A percentile compares a stretch with the other conserved stretches of the same genome.
These are phyloP conservation scores for Aspergillaceae sp. DNA, from an alignment of 2,329 filamentous ascomycete species.

Conservation along the genomic window DNA sequence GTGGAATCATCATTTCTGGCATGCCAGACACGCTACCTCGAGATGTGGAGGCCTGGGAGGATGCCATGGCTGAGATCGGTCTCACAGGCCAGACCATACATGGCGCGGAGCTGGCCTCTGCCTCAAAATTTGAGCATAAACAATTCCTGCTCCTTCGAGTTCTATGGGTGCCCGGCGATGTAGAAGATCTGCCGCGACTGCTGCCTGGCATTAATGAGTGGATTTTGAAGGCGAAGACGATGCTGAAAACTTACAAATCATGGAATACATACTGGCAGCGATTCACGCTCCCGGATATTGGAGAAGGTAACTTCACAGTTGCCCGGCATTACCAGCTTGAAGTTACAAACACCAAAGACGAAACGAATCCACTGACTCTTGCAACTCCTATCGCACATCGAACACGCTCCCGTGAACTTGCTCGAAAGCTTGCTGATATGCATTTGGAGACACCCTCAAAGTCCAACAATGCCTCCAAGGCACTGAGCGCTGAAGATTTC, in stretches of 20 bases:
- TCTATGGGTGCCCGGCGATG: neutral
- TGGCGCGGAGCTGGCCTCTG: constrained; percentile 2
- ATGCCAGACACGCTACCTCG: neutral
- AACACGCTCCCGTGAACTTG: constrained; percentile 1
- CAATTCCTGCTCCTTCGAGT: constrained; percentile 1
- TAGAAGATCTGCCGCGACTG: neutral
- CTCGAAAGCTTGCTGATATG: neutral
- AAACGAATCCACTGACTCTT: neutral
- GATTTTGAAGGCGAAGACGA: neutral
- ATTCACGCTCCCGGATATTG: neutral
- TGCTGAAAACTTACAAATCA: neutral
- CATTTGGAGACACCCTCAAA: neutral
- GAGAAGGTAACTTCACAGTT: constrained; percentile 3
- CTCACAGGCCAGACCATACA: constrained; percentile 3
- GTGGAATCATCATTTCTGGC: neutral
- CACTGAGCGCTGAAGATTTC: neutral
- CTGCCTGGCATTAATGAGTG: neutral
- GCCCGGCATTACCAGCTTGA: constrained; percentile 4
- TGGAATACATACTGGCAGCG: constrained; percentile 1
- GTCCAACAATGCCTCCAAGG: neutral
- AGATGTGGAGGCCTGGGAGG: neutral
- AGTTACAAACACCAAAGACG: neutral
- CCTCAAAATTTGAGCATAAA: neutral
- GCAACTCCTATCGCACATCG: constrained; percentile 4
- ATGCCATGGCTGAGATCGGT: neutral